Conservation (phyloP, 2,329 filamentous ascomycete genomes). For the Grosmannia clavigera region DNA sequence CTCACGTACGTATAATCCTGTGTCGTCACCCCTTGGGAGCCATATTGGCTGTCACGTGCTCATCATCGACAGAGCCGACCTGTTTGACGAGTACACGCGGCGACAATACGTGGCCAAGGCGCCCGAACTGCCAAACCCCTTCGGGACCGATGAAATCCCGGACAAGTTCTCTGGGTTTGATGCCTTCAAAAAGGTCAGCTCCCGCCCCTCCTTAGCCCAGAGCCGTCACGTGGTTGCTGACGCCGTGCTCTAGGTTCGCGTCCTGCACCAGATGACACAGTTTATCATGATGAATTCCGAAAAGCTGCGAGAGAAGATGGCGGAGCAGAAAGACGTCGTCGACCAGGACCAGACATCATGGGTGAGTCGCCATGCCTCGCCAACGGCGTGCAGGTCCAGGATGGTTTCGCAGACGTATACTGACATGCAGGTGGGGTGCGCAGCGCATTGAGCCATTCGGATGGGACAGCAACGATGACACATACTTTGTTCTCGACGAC, state of each 20-base stretch:
- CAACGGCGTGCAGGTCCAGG: slow-evolving; percentile 1
- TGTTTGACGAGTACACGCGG: slow-evolving; percentile 87
- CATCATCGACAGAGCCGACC: slow-evolving; percentile 48
- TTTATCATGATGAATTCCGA: slow-evolving; percentile 86
- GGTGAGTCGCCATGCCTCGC: slow-evolving; percentile 48
- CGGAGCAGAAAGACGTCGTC: slow-evolving; percentile 59
- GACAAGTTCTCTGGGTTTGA: slow-evolving; percentile 71
- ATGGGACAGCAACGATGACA: slow-evolving; percentile 77
- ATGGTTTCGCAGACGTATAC: not conserved
- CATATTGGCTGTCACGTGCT: not conserved
- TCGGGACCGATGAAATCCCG: slow-evolving; percentile 63
- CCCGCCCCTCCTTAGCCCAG: not conserved
- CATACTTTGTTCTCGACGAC: slow-evolving; percentile 86
- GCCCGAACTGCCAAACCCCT: slow-evolving; percentile 62
- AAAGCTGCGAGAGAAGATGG: slow-evolving; percentile 74
- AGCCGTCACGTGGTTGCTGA: not conserved
- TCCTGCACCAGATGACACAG: slow-evolving; percentile 78
- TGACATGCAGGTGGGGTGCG: not conserved
- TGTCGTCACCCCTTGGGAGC: not conserved
- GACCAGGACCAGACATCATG: slow-evolving; percentile 81
- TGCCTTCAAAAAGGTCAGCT: slow-evolving; percentile 58
- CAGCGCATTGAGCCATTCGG: slow-evolving; percentile 71
- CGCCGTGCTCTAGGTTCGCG: slow-evolving; percentile 36
- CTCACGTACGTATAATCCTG: slow-evolving; percentile 53
- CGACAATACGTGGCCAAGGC: slow-evolving; percentile 79